Evolutionary conservation across 2,329 filamentous ascomycete species (phyloP), one percentile per base, ranked within the genome.

Genomic region (Sporothrix pallida): DNA sequence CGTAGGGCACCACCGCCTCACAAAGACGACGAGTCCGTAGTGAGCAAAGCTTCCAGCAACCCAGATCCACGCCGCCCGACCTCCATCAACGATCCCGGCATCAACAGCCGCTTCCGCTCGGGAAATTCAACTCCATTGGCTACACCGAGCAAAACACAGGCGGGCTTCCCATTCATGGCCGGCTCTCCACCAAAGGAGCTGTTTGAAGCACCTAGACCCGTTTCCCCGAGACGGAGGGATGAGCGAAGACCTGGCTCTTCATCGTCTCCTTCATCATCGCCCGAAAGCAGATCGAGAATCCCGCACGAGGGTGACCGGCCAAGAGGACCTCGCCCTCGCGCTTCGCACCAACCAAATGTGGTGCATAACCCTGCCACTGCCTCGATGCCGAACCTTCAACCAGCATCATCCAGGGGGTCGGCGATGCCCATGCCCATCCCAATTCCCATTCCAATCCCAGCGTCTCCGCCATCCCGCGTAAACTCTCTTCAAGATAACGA

Each of bases 61-160:
- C 42, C 58, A 1, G 72, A 70, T 5, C 62, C 62, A 2, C 52
- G 78, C 77, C 7, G 74, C 63, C 9, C 74, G 71, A 42, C 63
- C 77, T 12, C 72, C 77, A 37, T 74, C 76, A 44, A 70, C 62
- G 12, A 75, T 78, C 10, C 60, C 74, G n/a, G 70, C 63, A 37
- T 37, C 73, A 46, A 60, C 48, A 50, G n/a, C 9, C 23, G 58
- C 15, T 78, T 81, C n/a, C 82, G 79, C 31, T 81, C 83, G 2
- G 79, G 81, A 73, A 80, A 79, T 13, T 78, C 80, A 9, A 81
- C 81, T 0, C 80, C 81, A 26, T 77, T 83, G 12, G 80, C 82
- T 13, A 78, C 82, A 1, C 79, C 81, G 12, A 78, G 75, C 42
- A 58, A 74, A 3, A 74, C 75, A 1, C 77, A 78, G 7, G 70